Evolutionary conservation across 371 early-diverging fungal genomes (phyloP).

Genomic region (Ordospora colligata): DNA sequence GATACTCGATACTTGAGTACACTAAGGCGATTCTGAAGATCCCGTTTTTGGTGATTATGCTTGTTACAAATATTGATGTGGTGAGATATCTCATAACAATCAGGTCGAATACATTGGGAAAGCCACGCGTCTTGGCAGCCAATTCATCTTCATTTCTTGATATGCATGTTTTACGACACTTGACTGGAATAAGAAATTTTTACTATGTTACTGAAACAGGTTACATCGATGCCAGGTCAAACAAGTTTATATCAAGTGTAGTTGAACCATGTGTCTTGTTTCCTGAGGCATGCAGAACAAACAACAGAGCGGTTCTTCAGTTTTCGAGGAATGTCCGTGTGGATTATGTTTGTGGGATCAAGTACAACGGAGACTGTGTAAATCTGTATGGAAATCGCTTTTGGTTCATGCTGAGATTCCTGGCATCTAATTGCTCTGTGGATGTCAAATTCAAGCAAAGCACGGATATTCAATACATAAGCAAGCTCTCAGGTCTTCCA

Average conservation of each 20-base stretch:
- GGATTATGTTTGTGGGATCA: conserved; percentile 46
- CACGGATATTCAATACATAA: not conserved
- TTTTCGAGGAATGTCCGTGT: not conserved
- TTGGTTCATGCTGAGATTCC: conserved; percentile 35
- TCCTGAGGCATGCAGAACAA: conserved; percentile 43
- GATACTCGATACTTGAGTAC: not conserved
- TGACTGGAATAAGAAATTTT: conserved; percentile 18
- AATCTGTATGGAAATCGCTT: conserved; percentile 37
- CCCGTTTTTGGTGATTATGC: conserved; percentile 28
- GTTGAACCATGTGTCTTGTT: conserved; percentile 24
- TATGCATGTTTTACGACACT: conserved; percentile 22
- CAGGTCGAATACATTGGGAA: not conserved
- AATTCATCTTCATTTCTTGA: conserved; percentile 44
- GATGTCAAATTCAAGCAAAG: conserved; percentile 30
- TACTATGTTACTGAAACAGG: conserved; percentile 12
- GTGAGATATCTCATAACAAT: conserved; percentile 11
- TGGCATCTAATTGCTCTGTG: conserved; percentile 36
- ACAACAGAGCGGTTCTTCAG: conserved; percentile 43
- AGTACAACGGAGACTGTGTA: conserved; percentile 43
- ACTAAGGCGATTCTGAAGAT: conserved; percentile 4
- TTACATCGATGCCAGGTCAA: conserved; percentile 2
- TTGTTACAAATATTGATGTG: not conserved
- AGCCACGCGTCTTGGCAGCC: conserved; percentile 1
- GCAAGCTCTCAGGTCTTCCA: not conserved
- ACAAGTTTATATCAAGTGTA: not conserved